Conservation (phyloP, 139 green algal genomes). For the Chlorella sp. region DNA sequence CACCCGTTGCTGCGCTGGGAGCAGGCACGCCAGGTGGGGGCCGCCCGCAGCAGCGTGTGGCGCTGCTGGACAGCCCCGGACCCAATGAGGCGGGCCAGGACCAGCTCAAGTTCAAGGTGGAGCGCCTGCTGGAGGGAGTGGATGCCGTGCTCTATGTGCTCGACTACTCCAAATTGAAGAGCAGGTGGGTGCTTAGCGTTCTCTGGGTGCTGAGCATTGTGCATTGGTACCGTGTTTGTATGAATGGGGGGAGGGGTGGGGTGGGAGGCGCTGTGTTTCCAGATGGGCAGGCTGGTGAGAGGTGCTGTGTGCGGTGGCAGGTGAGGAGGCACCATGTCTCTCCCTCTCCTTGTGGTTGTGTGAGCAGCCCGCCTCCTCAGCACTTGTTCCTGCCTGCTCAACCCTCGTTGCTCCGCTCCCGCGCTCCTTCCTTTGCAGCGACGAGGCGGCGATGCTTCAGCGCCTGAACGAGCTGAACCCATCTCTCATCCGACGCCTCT, state of each 20-base stretch:
- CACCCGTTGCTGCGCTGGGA: not conserved
- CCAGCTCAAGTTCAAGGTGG: constrained; percentile 68
- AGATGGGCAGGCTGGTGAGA: no score
- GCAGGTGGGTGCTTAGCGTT: constrained; percentile 30
- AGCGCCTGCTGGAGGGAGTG: constrained; percentile 75
- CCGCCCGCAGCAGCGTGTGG: not conserved
- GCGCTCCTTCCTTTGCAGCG: constrained; percentile 1
- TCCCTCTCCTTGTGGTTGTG: not conserved
- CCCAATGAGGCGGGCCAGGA: constrained; percentile 82
- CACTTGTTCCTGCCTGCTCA: not conserved
- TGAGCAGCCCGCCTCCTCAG: not conserved
- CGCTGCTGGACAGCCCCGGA: constrained; percentile 76
- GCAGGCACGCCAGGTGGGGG: not conserved
- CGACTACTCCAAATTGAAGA: constrained; percentile 89
- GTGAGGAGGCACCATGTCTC: not conserved
- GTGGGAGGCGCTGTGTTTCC: no score
- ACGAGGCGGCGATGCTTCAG: constrained; percentile 71
- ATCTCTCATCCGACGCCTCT: constrained; percentile 55
- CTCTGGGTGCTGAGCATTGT: no score
- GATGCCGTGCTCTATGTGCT: constrained; percentile 78
- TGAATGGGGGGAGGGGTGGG: no score
- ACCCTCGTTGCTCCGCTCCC: not conserved
- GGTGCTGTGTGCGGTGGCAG: no score
- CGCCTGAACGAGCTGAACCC: constrained; percentile 75
- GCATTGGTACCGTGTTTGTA: no score